Conservation (phyloP, 2,329 filamentous ascomycete genomes). For the Aspergillus unguis region DNA sequence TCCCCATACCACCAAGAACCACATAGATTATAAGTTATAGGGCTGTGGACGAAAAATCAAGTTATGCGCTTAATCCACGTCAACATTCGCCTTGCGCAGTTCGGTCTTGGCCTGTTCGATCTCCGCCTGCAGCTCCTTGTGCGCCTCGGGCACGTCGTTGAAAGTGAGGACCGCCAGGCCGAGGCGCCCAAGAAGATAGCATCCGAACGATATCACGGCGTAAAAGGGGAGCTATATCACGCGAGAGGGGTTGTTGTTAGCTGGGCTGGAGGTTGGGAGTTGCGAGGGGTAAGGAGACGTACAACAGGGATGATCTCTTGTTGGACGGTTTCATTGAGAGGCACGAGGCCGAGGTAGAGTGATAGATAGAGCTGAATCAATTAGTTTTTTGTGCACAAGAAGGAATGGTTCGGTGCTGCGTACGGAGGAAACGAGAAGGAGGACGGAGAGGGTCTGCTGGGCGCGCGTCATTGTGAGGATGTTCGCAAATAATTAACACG, state of each 20-base stretch:
- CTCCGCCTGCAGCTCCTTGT: slow-evolving; percentile 85
- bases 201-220: slow-evolving; percentile 84
- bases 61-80: slow-evolving; percentile 37
- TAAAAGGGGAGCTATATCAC: slow-evolving; percentile 77
- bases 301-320: slow-evolving; percentile 86
- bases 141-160: slow-evolving; percentile 89
- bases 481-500: not conserved
- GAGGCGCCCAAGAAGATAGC: slow-evolving; percentile 86
- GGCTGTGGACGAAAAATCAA: not conserved
- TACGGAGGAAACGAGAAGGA: slow-evolving; percentile 85
- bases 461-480: slow-evolving; percentile 78
- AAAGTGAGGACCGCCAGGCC: slow-evolving; percentile 93
- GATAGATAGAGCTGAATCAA: slow-evolving; percentile 74
- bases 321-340: slow-evolving; percentile 73
- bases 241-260: slow-evolving; percentile 5
- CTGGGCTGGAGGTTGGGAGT: not conserved
- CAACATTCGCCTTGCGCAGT: slow-evolving; percentile 41
- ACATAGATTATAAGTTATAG: not conserved
- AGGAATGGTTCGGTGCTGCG: slow-evolving; percentile 24
- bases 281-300: slow-evolving; percentile 40
- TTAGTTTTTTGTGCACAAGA: slow-evolving; percentile 10
- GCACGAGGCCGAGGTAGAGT: slow-evolving; percentile 77
- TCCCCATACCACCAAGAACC: not conserved
- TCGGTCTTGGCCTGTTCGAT: slow-evolving; percentile 53
- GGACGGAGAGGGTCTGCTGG: slow-evolving; percentile 84